Evolutionary conservation across 1,284 basidiomycete genomes (phyloP), one percentile per base, ranked within the genome.

Genomic region (Melampsora americana): DNA sequence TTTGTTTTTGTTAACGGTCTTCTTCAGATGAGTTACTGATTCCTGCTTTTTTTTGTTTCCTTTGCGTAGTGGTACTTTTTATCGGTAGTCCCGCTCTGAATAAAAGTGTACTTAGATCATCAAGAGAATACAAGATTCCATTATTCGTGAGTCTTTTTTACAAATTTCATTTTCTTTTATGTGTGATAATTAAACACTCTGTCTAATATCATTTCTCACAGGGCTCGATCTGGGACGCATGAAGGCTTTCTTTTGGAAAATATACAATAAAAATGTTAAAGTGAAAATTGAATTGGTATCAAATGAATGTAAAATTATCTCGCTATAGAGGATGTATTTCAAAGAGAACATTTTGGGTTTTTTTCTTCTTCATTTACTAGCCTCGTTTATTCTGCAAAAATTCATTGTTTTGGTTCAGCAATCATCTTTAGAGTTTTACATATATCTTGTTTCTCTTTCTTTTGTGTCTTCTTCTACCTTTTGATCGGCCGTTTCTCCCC

Each of bases 71-170:
- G 23, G 35, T n/a, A 30, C 28, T 64, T 39, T 64, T 64, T 35
- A 39, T 64, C 32, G 61, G 61, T 23, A 56, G 53, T 28, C 53
- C 53, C 7, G n/a, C 53, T 28, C n/a, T 56, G 53, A 56, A 56
- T 14, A 56, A 56, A n/a, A 56, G n/a, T 23, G 28, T 56, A 23
- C 28, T 56, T 23, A n/a, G 28, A 56, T 56, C 28, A n/a, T 39
- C 35, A n/a, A n/a, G 60, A 62, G 30, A 62, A 28, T 18, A 62
- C 20, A 62, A 62, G 18, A 28, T 62, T 28, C 35, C 28, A 64
- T 35, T 28, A 28, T 30, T 30, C 18, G 61, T 64, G 26, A 28
- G 23, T 39, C 32, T 14, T 28, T 64, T n/a, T 39, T 2, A 62
- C 3, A 62, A 35, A 62, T 6, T 7, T 62, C 26, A 5, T 62